Evolutionary conservation across 2,329 filamentous ascomycete genomes (phyloP), one percentile per base, ranked within the genome.

Genomic region (Teratosphaeria pseudoeucalypti): DNA sequence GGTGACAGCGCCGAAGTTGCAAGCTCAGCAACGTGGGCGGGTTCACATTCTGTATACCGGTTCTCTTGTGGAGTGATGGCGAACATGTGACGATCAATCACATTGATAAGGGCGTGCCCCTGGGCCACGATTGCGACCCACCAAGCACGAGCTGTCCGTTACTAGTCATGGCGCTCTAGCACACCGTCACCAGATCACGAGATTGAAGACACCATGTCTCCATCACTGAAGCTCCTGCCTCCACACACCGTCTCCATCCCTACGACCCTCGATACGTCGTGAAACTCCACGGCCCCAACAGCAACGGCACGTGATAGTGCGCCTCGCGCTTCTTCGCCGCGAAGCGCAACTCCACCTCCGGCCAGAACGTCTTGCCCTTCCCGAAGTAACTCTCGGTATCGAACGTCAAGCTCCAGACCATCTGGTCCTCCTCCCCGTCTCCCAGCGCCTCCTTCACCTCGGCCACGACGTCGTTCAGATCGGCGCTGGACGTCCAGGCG

Each of bases 261-360:
- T 77, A 90, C 72, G 86, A 89, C 16, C 89, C 89, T 55, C 89
- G 78, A 74, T 94, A 94, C 10, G 89, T 92, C 49, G 87, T 88
- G 75, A 90, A 94, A 71, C 86, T 88, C 75, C 86, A 92, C 34
- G 89, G 89, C 64, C 86, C 85, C 75, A 92, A 72, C 72, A 94
- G 71, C 70, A 94, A 74, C 53, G 89, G 89, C 2, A 94, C 88
- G 76, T 94, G 89, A 70, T 89, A 92, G 70, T 87, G 84, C 78
- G 89, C 84, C 26, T 72, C 70, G 61, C 71, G 72, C 62, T 64
- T 67, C 64, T 66, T 74, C 60, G 73, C 73, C 63, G 78, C 76
- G 69, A 85, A 84, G 58, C 74, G 76, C 57, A 85, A 72, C 69
- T 81, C 79, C 2, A 84, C 81, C 69, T 80, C 78, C 1, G 80